These are phyloP conservation scores for Dendrobium nobile DNA, from an alignment of 106 monocot genomes.

Conservation along the genomic window DNA sequence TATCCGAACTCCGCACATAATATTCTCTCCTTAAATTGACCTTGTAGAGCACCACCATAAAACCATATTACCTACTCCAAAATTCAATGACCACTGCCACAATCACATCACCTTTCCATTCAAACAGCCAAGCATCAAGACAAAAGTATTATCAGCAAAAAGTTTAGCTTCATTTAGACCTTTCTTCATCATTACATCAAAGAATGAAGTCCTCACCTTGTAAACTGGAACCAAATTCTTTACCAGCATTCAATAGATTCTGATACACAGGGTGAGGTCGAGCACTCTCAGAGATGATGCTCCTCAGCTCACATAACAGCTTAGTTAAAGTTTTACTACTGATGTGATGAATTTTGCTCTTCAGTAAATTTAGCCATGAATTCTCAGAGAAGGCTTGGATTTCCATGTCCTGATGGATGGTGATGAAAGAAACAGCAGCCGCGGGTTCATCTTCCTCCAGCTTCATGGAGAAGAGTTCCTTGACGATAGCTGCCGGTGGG, in stretches of 20 bases:
- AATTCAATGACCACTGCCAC: no score
- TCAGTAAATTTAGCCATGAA: conserved; percentile 57
- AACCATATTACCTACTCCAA: no score
- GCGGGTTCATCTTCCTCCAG: conserved; percentile 36
- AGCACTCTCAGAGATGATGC: conserved; percentile 12
- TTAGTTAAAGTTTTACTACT: conserved; percentile 24
- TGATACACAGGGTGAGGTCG: conserved; percentile 19
- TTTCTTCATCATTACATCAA: neutral
- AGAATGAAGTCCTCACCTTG: neutral
- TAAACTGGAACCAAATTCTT: conserved; percentile 23
- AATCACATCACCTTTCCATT: no score
- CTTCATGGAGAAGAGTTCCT: conserved; percentile 73
- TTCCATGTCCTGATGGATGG: conserved; percentile 22
- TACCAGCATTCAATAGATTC: conserved; percentile 58
- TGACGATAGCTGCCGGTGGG: conserved; percentile 67
- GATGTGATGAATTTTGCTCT: conserved; percentile 25
- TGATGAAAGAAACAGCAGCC: conserved; percentile 50
- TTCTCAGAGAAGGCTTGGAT: conserved; percentile 39
- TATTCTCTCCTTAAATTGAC: no score
- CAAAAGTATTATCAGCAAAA: neutral
- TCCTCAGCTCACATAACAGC: conserved; percentile 29
- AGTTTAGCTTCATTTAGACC: neutral
- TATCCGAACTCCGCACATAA: no score
- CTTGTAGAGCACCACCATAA: no score
- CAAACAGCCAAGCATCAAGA: no score